Percentiles rank a stretch among this genome's conserved stretches.
Evolutionary conservation across 345 rosid genomes (phyloP).

Genomic region (Iberis pinnata): DNA sequence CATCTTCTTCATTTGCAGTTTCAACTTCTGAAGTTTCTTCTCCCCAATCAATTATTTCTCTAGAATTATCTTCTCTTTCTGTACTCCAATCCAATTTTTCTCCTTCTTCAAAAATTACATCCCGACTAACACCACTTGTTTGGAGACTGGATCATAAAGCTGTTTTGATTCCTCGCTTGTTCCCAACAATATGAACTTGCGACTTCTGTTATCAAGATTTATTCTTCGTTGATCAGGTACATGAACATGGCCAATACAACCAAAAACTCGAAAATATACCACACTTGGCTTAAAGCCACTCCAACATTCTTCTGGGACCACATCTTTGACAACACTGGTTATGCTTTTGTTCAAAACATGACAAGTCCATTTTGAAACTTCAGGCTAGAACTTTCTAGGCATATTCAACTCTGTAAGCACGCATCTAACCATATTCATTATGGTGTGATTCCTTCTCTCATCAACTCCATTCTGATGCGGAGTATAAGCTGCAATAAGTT

Average conservation of each 20-base stretch:
- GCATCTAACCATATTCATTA: not conserved
- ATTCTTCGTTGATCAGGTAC: not conserved
- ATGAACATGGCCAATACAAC: not conserved
- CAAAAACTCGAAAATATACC: constrained; percentile 5
- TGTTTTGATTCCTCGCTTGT: not conserved
- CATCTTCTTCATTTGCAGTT: no score
- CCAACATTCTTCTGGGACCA: constrained; percentile 7
- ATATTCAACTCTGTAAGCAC: not conserved
- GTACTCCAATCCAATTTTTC: no score
- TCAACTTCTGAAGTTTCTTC: no score
- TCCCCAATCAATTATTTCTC: no score
- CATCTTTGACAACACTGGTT: not conserved
- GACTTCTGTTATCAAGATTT: not conserved
- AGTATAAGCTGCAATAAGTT: not conserved
- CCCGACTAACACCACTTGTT: no score
- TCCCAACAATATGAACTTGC: not conserved
- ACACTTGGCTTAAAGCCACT: not conserved
- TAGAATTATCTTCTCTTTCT: no score
- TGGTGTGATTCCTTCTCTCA: not conserved
- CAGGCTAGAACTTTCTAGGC: not conserved
- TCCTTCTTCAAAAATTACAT: no score
- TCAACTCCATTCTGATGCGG: not conserved
- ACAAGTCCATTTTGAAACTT: not conserved
- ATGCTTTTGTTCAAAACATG: not conserved
- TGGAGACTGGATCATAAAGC: not conserved